Evolutionary conservation across 257 asterid genomes (phyloP).

Genomic region (Nicotiana knightiana): DNA sequence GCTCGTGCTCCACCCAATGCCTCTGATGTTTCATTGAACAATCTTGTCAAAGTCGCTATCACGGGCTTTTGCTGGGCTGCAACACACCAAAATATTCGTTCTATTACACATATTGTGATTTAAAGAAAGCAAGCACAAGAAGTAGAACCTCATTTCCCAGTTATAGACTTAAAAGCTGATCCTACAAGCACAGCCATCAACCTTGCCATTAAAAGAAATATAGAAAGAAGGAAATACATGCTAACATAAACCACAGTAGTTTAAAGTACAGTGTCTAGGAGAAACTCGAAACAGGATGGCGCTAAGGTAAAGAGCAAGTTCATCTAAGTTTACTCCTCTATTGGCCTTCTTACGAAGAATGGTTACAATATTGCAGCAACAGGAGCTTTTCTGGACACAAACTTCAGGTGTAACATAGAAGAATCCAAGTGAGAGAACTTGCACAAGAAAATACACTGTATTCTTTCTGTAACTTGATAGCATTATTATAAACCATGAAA

Average conservation of each 20-base stretch:
- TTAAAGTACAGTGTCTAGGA: background rate
- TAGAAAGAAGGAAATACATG: background rate
- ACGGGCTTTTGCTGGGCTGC: slow-evolving; percentile 91
- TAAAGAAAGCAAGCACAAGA: background rate
- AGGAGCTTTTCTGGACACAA: background rate
- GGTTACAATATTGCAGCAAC: background rate
- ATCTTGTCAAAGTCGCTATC: slow-evolving; percentile 74
- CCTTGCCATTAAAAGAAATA: background rate
- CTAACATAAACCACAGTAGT: background rate
- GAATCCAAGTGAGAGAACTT: background rate
- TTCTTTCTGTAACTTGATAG: background rate
- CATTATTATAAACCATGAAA: background rate
- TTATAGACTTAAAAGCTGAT: background rate
- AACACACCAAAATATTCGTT: slow-evolving; percentile 13
- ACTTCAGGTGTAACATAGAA: background rate
- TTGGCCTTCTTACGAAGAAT: background rate
- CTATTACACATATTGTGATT: background rate
- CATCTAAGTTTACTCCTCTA: background rate
- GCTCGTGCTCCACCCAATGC: slow-evolving; percentile 89
- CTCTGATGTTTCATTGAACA: slow-evolving; percentile 84
- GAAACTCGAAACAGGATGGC: background rate
- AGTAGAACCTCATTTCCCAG: background rate
- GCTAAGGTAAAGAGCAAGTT: background rate
- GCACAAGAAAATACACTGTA: background rate
- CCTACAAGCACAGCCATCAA: background rate